Evolutionary conservation across 1,284 basidiomycete species (phyloP).

Genomic region (Cutaneotrichosporon sp.): DNA sequence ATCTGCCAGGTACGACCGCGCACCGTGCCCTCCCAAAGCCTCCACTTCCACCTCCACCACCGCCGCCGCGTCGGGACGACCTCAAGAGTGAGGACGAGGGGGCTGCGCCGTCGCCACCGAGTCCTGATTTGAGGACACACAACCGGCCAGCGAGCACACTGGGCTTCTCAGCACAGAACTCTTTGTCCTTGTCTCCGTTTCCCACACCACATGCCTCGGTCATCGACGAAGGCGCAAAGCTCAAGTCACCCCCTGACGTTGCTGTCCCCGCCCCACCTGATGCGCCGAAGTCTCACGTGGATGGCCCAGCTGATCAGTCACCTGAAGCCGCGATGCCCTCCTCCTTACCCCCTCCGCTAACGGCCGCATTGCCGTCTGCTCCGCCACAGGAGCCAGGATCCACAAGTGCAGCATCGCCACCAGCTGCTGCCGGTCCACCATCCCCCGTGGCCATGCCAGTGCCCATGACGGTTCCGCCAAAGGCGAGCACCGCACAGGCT

Average conservation of each 20-base stretch:
- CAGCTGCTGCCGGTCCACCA: too few species aligned
- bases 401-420: neutral
- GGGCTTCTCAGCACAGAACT: conserved; percentile 2
- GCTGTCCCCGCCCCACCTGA: too few species aligned
- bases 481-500: neutral
- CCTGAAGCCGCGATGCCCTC: too few species aligned
- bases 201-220: neutral
- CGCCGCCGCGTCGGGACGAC: conserved; percentile 1
- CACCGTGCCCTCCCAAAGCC: neutral
- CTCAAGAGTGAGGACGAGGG: neutral
- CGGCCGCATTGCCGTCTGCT: neutral
- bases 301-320: too few species aligned
- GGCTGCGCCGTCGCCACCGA: conserved; percentile 1
- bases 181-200: neutral
- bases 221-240: neutral
- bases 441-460: neutral
- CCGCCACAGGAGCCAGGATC: neutral
- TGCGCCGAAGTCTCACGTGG: too few species aligned
- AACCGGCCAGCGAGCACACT: conserved; percentile 29
- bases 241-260: neutral
- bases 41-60: conserved; percentile 10
- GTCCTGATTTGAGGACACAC: neutral
- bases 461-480: neutral
- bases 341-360: neutral
- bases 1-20: conserved; percentile 5